Base-by-base conservation (phyloP, 164 flowering plant species). In the Liriodendron chinense region DNA sequence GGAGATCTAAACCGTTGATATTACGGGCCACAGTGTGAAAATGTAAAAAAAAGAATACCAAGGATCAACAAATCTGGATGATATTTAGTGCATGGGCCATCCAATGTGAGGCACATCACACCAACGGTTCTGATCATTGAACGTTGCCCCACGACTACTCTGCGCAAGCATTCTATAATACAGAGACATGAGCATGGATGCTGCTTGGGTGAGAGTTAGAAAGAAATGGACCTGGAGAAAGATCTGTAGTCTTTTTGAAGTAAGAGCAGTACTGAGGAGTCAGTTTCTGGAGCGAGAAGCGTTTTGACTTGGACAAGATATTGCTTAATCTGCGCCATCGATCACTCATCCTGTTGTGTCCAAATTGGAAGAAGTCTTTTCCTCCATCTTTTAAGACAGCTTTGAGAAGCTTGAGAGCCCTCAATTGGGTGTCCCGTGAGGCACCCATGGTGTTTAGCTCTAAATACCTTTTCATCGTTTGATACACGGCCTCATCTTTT, bases 361-460 rank as follows among this genome's bases (percentile, higher is more conserved):
- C 91, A 56, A 84, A 91, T 26, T 80, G 82, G 53, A 88, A 91
- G 0, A 89, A 48, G 10, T 80, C 77, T 24, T 24, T 84, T 77
- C 87, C 87, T 66, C 75, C 79, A 1, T 72, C 78, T 67, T 77
- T 79, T 47, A 86, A 47, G 12, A 82, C 81, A 47, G 79, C 85
- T 63, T 84, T 83, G 34, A 90, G 74, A 66, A 91, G 84, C 85
- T 87, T 84, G 26, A 83, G 65, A 53, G 89, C 89, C 78, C 94
- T 88, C 28, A 89, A 70, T 64, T 93, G 94, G 43, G 87, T 72
- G 9, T 91, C 98, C 47, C 72, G 80, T 6, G 96, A 85, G n/a
- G 82, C 84, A 0, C 89, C 91, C 43, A 83, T 50, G n/a, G 81
- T 83, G 49, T 78, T 84, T 7, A 79, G 2, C 0, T 0, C 0